Conservation (phyloP, 257 asterid genomes). For the Catharanthus roseus region DNA sequence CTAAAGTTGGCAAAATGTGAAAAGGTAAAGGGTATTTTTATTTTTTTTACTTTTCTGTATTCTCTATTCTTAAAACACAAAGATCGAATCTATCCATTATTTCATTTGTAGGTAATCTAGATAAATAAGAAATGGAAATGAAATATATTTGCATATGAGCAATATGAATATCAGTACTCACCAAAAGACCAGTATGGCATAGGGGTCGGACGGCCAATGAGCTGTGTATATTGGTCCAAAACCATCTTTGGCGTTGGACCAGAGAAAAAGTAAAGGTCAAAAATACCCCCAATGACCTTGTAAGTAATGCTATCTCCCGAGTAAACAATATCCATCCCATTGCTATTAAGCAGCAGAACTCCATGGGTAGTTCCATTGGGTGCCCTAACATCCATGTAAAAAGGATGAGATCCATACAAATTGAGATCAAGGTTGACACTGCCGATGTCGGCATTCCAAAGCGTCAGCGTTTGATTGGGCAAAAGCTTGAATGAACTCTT, state of each 20-base stretch:
- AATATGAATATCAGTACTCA: conserved; percentile 20
- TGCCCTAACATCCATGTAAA: conserved; percentile 72
- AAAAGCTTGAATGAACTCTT: conserved; percentile 50
- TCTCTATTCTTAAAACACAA: too few species aligned
- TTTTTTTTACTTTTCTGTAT: too few species aligned
- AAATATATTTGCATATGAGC: too few species aligned
- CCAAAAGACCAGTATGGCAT: conserved; percentile 98
- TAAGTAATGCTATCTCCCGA: conserved; percentile 68
- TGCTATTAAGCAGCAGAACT: conserved; percentile 68
- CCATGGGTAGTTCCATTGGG: conserved; percentile 70
- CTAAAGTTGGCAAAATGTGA: too few species aligned
- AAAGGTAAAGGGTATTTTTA: too few species aligned
- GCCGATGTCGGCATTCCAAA: conserved; percentile 72
- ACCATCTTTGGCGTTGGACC: conserved; percentile 79
- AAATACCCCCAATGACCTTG: conserved; percentile 71
- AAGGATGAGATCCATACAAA: conserved; percentile 85
- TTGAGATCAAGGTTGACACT: conserved; percentile 57
- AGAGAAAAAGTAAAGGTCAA: conserved; percentile 68
- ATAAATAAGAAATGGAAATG: too few species aligned
- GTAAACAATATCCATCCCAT: conserved; percentile 79
- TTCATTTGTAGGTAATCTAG: too few species aligned
- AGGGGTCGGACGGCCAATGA: conserved; percentile 84
- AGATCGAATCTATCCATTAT: too few species aligned
- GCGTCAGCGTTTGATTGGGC: conserved; percentile 60
- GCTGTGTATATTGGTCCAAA: conserved; percentile 71